phyloP scores from a whole-genome alignment of 2,329 filamentous ascomycete species.

The Trichoderma guizhouense region DNA sequence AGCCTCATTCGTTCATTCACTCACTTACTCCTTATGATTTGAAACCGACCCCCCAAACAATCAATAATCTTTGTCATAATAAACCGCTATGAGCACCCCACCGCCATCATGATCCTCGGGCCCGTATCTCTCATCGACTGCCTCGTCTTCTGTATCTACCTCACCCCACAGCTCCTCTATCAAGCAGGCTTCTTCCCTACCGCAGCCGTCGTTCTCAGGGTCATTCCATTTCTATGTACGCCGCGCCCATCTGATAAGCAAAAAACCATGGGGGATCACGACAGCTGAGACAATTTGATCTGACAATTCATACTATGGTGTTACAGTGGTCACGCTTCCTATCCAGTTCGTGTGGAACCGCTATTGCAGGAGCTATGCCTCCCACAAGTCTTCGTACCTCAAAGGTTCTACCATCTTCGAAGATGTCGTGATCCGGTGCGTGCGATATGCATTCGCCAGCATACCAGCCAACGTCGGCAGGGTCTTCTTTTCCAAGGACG shows the following conservation, averaged over 20 bases:
- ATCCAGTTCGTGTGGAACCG: constrained; percentile 32
- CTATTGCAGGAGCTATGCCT: constrained; percentile 27
- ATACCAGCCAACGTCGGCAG: constrained; percentile 66
- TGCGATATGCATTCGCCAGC: constrained; percentile 72
- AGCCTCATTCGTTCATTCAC: neutral
- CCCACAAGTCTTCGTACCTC: constrained; percentile 55
- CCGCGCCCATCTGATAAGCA: too few species aligned
- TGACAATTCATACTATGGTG: neutral
- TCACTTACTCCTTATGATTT: neutral
- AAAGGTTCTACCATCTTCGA: constrained; percentile 69
- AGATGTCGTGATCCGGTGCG: constrained; percentile 72
- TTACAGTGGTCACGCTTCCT: constrained; percentile 30
- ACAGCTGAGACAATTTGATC: neutral
- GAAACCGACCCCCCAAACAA: neutral
- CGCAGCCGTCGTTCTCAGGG: constrained; percentile 53
- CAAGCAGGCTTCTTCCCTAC: constrained; percentile 62
- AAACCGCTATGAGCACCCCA: constrained; percentile 10
- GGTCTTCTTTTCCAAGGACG: constrained; percentile 73
- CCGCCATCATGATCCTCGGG: constrained; percentile 62
- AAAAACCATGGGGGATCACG: neutral
- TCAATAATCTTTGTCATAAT: neutral
- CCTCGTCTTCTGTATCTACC: constrained; percentile 65
- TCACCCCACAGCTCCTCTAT: constrained; percentile 67
- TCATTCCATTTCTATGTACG: constrained; percentile 67
- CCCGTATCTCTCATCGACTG: constrained; percentile 76